Evolutionary conservation across 1,139 yeast species (phyloP), one percentile per base, ranked within the genome.

Genomic region (Kodamaea sp.): DNA sequence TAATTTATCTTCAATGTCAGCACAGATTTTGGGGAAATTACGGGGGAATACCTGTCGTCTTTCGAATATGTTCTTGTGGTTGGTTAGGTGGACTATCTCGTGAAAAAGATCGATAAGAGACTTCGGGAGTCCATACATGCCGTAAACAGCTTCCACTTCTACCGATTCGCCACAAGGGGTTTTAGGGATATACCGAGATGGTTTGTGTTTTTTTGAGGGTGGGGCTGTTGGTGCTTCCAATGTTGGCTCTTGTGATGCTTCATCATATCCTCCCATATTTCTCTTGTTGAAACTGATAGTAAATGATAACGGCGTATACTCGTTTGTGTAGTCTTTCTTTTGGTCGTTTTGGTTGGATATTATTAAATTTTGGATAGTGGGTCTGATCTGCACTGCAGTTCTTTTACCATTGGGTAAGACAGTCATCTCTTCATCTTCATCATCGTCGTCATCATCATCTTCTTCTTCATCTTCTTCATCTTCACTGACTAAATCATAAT

Each of bases 11-110:
- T 76, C 80, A 5, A 70, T 48, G 32, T 76, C 80, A 34, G 80
- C 75, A 47, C 80, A 76, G 3, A 76, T 59, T 38, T 65, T 63
- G 4, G 81, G 81, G 47, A 76, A 77, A 45, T 76, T 76, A 29
- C 80, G 54, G 0, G 82, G 81, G 32, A 62, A 66, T n/a, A 65
- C 63, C 21, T 66, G 60, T 24, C 63, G 62, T n/a, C 66, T 50
- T 26, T 57, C 50, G 45, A 76, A 76, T 34, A 73, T 67, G 34
- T 72, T 67, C 47, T 74, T 72, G 46, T 76, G 80, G 48, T 77
- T 77, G 1, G 82, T 65, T 28, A 76, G 53, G 31, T 64, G 68
- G 6, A 76, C 63, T 1, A 68, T 60, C 35, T 68, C 70, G 40
- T 69, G 66, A 47, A 76, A 69, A n/a, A 76, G 46, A 12, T 59